Evolutionary conservation across 257 asterid genomes (phyloP).

Genomic region (Solanum chaucha): DNA sequence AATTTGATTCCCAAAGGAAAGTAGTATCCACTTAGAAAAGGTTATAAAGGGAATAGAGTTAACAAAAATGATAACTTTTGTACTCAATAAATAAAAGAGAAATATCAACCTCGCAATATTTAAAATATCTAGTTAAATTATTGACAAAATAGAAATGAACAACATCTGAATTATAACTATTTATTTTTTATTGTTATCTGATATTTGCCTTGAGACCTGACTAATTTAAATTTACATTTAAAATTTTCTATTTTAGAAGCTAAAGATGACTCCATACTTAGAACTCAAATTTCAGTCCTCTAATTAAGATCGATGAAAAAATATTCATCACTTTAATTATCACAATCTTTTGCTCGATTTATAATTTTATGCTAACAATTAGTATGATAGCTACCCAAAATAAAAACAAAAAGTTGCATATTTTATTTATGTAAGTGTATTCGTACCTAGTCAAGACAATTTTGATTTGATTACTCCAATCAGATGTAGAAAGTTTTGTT

Average conservation of each 20-base stretch:
- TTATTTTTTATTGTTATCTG: not conserved
- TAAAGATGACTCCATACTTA: not conserved
- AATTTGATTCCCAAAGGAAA: not conserved
- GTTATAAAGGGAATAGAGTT: not conserved
- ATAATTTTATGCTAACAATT: not conserved
- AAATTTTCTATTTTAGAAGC: rapidly evolving
- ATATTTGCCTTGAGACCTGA: not conserved
- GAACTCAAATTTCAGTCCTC: not conserved
- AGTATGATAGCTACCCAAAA: not conserved
- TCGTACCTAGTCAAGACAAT: not conserved
- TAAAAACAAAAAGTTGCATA: not conserved
- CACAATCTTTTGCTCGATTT: not conserved
- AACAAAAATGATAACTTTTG: not conserved
- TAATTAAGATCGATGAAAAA: not conserved
- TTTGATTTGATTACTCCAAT: not conserved
- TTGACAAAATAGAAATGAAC: not conserved
- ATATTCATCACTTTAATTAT: not conserved
- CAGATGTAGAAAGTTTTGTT: not conserved
- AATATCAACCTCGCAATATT: not conserved
- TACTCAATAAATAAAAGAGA: not conserved
- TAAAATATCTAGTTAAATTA: not conserved
- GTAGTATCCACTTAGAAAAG: not conserved
- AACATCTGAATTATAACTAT: not conserved
- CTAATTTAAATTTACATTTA: not conserved
- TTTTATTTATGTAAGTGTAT: not conserved